phyloP scores from a whole-genome alignment of 2,329 filamentous ascomycete species.

The Hymenoscyphus infarciens region DNA sequence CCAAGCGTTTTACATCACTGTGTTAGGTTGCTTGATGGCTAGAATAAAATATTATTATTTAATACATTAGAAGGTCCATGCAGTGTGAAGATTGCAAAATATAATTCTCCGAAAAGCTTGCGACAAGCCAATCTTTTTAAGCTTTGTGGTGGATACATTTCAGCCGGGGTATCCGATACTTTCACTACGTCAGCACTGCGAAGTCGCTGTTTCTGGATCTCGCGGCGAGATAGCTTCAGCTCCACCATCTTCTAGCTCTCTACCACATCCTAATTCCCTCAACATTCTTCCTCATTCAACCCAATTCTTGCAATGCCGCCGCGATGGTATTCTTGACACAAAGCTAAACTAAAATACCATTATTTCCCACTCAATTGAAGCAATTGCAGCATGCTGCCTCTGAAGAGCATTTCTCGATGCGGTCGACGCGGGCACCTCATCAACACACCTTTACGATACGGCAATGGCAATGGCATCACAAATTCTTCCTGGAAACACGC shows the following conservation, averaged over 20 bases:
- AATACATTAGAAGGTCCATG: slow-evolving; percentile 20
- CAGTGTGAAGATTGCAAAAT: background rate
- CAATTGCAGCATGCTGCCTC: slow-evolving; percentile 21
- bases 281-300: background rate
- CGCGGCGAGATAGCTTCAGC: background rate
- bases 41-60: slow-evolving; percentile 18
- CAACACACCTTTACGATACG: slow-evolving; percentile 5
- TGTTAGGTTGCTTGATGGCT: background rate
- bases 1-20: background rate
- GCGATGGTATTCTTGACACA: background rate
- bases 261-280: background rate
- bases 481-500: background rate
- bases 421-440: slow-evolving; percentile 3
- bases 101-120: background rate
- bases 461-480: slow-evolving; percentile 12
- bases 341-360: background rate
- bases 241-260: background rate
- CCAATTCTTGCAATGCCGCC: background rate
- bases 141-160: background rate
- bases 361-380: slow-evolving; percentile 1
- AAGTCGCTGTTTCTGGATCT: background rate
- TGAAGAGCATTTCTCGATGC: slow-evolving; percentile 22
- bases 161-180: background rate
- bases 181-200: background rate
- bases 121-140: background rate